phyloP scores from a whole-genome alignment of 148 eudicot genomes.

The Polygonum maritimum region DNA sequence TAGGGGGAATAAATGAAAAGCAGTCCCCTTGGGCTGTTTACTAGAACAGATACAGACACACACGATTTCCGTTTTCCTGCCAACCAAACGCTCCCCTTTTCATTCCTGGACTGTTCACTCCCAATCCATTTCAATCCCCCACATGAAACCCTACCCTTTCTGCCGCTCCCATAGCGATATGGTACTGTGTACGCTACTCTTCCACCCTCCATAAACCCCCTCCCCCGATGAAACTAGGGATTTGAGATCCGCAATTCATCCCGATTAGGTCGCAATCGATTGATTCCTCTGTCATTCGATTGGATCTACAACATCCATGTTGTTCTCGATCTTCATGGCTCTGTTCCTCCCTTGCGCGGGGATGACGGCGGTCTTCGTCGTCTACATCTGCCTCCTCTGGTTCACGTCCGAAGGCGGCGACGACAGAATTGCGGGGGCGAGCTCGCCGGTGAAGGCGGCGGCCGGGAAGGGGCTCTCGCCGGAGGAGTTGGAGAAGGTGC shows the following conservation, averaged over 20 bases:
- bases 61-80: conserved; percentile 1
- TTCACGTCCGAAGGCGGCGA: conserved; percentile 22
- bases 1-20: too few relatives aligned
- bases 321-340: conserved; percentile 51
- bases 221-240: neutral
- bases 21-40: neutral
- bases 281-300: neutral
- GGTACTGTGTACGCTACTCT: neutral
- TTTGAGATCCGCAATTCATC: neutral
- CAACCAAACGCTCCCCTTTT: conserved; percentile 3
- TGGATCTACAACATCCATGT: conserved; percentile 19
- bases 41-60: neutral
- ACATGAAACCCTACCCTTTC: neutral
- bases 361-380: conserved; percentile 57
- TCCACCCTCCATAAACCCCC: neutral
- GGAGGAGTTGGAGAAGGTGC: conserved; percentile 63
- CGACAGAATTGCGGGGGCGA: conserved; percentile 2
- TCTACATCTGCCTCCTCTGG: conserved; percentile 64
- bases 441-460: conserved; percentile 29
- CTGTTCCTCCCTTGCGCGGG: conserved; percentile 74
- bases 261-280: neutral
- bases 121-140: neutral
- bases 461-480: conserved; percentile 40
- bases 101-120: neutral
- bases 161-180: neutral